Evolutionary conservation across 1,139 yeast species (phyloP).

Genomic region (Insectozyma bohioensis): DNA sequence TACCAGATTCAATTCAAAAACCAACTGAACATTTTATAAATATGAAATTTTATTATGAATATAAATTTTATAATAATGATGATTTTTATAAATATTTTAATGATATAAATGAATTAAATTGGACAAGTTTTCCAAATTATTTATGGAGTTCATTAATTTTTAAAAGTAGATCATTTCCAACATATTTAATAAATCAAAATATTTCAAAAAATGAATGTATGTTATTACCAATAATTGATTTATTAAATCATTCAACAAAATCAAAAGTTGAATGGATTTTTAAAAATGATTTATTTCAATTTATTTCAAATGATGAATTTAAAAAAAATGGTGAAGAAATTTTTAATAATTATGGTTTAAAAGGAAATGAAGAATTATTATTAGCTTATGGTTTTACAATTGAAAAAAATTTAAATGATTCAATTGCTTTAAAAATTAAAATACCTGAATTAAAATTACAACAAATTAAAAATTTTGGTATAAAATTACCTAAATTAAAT

Average conservation of each 20-base stretch:
- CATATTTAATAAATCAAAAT: constrained; percentile 39
- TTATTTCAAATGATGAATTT: constrained; percentile 25
- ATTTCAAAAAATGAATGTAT: constrained; percentile 51
- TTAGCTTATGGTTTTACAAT: constrained; percentile 70
- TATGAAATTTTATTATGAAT: constrained; percentile 49
- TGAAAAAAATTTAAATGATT: constrained; percentile 60
- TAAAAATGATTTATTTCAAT: constrained; percentile 23
- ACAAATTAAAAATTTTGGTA: constrained; percentile 35
- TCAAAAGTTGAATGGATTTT: constrained; percentile 66
- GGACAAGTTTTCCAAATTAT: constrained; percentile 67
- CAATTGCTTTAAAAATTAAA: constrained; percentile 57
- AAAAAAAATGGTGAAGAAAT: constrained; percentile 45
- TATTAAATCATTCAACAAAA: constrained; percentile 67
- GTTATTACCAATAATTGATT: constrained; percentile 75
- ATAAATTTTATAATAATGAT: constrained; percentile 42
- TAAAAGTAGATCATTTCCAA: constrained; percentile 79
- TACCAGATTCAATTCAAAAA: constrained; percentile 33
- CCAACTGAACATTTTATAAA: constrained; percentile 40
- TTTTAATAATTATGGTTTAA: constrained; percentile 82
- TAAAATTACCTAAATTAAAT: constrained; percentile 45
- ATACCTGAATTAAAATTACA: constrained; percentile 38
- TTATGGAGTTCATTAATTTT: constrained; percentile 74
- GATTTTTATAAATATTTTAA: constrained; percentile 32
- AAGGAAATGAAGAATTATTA: constrained; percentile 75
- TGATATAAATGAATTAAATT: constrained; percentile 30